phyloP scores from a whole-genome alignment of 2,329 filamentous ascomycete species.

The Penicillium sp. region DNA sequence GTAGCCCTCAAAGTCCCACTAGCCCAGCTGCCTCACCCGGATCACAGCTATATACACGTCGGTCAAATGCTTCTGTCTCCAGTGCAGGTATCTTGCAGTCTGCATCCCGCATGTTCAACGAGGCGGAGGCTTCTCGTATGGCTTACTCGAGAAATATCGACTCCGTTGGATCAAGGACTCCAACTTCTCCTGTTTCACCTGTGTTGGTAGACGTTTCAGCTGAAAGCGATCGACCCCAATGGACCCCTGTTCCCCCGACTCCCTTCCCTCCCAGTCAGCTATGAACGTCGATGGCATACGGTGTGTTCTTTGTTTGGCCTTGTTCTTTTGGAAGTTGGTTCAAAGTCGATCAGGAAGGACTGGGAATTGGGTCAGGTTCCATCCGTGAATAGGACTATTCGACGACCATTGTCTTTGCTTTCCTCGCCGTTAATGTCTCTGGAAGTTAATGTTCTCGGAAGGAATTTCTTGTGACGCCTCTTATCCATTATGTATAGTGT shows the following conservation, averaged over 20 bases:
- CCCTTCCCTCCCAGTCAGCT: not conserved
- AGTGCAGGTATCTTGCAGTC: not conserved
- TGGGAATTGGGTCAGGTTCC: not conserved
- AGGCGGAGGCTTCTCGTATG: not conserved
- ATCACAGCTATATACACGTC: not conserved
- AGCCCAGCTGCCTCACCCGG: not conserved
- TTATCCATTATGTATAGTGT: not conserved
- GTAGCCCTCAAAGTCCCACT: not conserved
- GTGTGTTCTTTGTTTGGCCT: not conserved
- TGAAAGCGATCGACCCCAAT: not conserved
- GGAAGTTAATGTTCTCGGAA: not conserved
- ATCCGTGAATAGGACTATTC: not conserved
- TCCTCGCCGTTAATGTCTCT: not conserved
- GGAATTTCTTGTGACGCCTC: not conserved
- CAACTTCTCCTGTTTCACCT: not conserved
- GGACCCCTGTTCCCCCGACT: not conserved
- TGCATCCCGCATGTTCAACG: not conserved
- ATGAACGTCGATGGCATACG: not conserved
- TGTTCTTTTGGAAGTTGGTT: not conserved
- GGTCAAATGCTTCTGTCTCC: conserved; percentile 6
- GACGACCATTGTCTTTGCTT: not conserved
- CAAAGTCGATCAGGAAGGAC: too few species aligned
- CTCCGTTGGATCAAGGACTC: not conserved
- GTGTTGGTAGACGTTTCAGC: not conserved
- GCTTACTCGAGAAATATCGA: not conserved